Percentiles rank a stretch among this genome's conserved stretches.
Conservation (phyloP, 1,139 yeast genomes). For the Sugiyamaella xylanicola region DNA sequence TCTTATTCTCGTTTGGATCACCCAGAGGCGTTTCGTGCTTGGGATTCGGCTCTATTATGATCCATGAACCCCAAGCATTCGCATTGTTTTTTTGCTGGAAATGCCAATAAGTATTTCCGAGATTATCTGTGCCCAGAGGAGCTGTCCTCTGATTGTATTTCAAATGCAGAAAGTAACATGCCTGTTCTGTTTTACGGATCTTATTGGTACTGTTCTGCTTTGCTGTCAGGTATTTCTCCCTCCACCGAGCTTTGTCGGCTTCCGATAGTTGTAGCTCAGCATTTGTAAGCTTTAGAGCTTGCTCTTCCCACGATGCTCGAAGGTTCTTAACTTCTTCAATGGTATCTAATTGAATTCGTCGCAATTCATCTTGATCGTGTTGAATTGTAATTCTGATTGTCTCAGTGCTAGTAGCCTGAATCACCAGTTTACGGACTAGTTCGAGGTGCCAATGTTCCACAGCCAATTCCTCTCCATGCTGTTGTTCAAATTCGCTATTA, state of each 20-base stretch:
- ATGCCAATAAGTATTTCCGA: conserved; percentile 45
- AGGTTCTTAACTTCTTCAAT: conserved; percentile 36
- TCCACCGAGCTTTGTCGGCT: conserved; percentile 28
- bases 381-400: conserved; percentile 40
- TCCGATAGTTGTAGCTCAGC: conserved; percentile 27
- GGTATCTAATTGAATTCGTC: conserved; percentile 32
- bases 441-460: conserved; percentile 17
- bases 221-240: conserved; percentile 33
- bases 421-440: conserved; percentile 31
- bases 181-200: conserved; percentile 37
- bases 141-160: conserved; percentile 40
- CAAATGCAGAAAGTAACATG: conserved; percentile 32
- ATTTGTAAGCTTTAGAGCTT: conserved; percentile 34
- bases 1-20: conserved; percentile 15
- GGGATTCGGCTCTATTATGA: conserved; percentile 35
- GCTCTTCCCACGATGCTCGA: conserved; percentile 34
- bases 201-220: conserved; percentile 32
- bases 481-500: conserved; percentile 9
- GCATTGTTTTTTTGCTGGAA: conserved; percentile 41
- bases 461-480: conserved; percentile 11
- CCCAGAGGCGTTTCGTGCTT: conserved; percentile 26
- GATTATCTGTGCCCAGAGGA: conserved; percentile 41
- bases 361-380: conserved; percentile 38
- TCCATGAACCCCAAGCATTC: conserved; percentile 42
- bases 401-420: conserved; percentile 39